A percentile compares a stretch with the other conserved stretches of the same genome.
Conservation (phyloP, 164 flowering plant genomes). For the Vitis amurensis region DNA sequence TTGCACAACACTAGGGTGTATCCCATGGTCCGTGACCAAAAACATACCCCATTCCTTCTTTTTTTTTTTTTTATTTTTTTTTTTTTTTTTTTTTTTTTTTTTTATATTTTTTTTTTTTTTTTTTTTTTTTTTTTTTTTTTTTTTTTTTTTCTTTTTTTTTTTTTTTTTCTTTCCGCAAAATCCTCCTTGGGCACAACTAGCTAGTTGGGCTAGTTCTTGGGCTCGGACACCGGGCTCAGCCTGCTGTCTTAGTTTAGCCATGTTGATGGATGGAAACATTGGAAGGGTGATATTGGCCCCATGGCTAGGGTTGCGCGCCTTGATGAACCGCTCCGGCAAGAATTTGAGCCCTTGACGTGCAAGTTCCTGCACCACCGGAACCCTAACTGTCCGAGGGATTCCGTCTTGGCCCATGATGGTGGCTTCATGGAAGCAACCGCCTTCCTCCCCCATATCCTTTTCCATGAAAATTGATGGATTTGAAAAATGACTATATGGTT, state of each 20-base stretch:
- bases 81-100: no score
- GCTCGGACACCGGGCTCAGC: not conserved
- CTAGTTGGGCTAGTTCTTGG: constrained; percentile 19
- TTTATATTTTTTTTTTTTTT: no score
- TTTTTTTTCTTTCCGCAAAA: no score
- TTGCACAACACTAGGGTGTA: not conserved
- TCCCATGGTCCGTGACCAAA: constrained; percentile 23
- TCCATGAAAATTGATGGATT: not conserved
- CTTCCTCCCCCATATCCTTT: not conserved
- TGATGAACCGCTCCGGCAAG: constrained; percentile 21
- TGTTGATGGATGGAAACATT: constrained; percentile 10
- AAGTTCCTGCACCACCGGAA: constrained; percentile 32
- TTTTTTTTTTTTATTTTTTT: no score
- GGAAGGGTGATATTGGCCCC: not conserved
- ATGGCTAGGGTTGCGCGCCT: not conserved
- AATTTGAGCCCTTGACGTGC: constrained; percentile 17
- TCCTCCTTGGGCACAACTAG: constrained; percentile 7
- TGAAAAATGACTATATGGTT: no score
- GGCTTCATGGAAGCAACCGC: constrained; percentile 19
- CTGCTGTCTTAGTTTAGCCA: constrained; percentile 8
- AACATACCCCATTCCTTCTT: constrained; percentile 28
- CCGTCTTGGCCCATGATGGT: constrained; percentile 21
- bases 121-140: no score
- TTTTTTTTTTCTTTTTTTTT: no score
- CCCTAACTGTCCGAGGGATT: constrained; percentile 1